Evolutionary conservation across 2,329 filamentous ascomycete genomes (phyloP), one percentile per base, ranked within the genome.

Genomic region (Raffaelea ambrosiae): DNA sequence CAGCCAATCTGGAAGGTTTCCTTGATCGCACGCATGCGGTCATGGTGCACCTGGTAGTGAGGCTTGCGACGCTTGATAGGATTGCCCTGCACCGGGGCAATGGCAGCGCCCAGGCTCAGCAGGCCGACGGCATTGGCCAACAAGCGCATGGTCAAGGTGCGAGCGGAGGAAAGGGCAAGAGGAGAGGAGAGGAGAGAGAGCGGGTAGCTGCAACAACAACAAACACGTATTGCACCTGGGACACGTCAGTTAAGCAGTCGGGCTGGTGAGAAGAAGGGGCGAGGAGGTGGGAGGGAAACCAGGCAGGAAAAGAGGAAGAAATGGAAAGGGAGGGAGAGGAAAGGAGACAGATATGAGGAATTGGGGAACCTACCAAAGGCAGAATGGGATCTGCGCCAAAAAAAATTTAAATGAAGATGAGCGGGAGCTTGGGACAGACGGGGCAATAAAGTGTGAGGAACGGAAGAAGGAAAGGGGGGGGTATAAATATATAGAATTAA

Each of bases 1-100:
- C 85, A 90, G 3, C 84, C 82, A 56, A 75, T 74, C 49, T 76
- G 71, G 58, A 90, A 91, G 0, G 81, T 81, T 47, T 79, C 74
- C 60, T 80, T 83, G 46, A 90, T 77, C 1, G 79, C 77, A 43
- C 71, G 69, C 13, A 81, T 75, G 54, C 79, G 67, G 11, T 61
- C 61, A 1, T 61, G 57, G 49, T 72, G 63, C 4, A 65, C 46
- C 7, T 42, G 26, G 46, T 65, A 62, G 13, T 26, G 31, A 10
- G 54, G 53, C 22, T 48, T 49, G 10, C 39, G 35, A 23, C 19
- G 21, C 18, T 23, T n/a, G 4, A 39, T 18, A 10, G 39, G 38
- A 5, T 18, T 23, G 18, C 21, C 43, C 1, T 22, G 14, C 16
- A 42, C 33, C 26, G 26, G 13, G 26, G 13, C 26, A 13, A 21